phyloP scores from a whole-genome alignment of 306 rosid genomes.

The Ormosia semicastrata region DNA sequence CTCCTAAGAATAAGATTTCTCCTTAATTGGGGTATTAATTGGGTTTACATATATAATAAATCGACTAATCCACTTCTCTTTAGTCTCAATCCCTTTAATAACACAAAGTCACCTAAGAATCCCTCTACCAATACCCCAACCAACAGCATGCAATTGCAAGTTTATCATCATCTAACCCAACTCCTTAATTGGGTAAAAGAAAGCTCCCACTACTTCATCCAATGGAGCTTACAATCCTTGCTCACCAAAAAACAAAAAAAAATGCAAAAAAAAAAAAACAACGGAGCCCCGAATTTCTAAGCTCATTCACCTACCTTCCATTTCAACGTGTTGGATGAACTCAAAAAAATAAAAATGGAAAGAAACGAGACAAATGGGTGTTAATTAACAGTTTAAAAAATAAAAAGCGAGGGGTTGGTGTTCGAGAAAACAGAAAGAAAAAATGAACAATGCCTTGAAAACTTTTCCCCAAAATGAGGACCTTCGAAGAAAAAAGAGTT shows the following conservation, averaged over 20 bases:
- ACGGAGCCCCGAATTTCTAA: neutral
- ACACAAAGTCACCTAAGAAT: neutral
- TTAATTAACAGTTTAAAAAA: neutral
- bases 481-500: neutral
- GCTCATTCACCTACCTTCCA: neutral
- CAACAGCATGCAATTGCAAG: slow-evolving; percentile 7
- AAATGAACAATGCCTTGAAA: neutral
- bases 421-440: neutral
- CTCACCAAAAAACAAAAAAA: neutral
- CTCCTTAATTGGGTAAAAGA: neutral
- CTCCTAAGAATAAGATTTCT: neutral
- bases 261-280: neutral
- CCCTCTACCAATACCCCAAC: neutral
- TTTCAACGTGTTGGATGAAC: neutral
- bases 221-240: neutral
- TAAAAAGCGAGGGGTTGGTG: neutral
- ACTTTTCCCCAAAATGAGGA: neutral
- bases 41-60: neutral
- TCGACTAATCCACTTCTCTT: neutral
- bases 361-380: neutral
- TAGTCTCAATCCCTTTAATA: neutral
- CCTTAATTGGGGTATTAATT: neutral
- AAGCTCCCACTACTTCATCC: neutral
- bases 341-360: neutral
- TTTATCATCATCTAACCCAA: neutral